These are phyloP conservation scores for Neophaeococcomyces aloes DNA, from an alignment of 2,329 filamentous ascomycete genomes.

Conservation along the genomic window DNA sequence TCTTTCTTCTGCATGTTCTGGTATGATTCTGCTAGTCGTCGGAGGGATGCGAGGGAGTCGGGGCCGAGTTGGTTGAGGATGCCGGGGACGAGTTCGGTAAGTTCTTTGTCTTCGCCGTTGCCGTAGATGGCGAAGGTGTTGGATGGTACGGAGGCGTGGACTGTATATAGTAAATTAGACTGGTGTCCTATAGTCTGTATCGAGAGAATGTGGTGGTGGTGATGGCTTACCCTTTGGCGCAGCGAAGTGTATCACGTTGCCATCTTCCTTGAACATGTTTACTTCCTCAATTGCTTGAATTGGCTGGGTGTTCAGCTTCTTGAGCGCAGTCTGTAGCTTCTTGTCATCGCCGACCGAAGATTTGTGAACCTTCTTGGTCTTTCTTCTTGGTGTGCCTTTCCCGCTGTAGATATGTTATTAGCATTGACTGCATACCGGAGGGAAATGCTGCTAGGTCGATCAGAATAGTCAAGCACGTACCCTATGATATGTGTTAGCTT, in stretches of 20 bases:
- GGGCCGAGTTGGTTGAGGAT: slow-evolving; percentile 99
- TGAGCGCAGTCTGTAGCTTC: slow-evolving; percentile 93
- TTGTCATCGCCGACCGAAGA: slow-evolving; percentile 94
- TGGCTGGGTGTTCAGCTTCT: slow-evolving; percentile 99
- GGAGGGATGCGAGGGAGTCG: slow-evolving; percentile 91
- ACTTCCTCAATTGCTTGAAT: slow-evolving; percentile 99
- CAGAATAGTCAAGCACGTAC: slow-evolving; percentile 6
- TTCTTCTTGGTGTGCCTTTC: slow-evolving; percentile 95
- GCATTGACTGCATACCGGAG: too few species aligned
- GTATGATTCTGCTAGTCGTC: slow-evolving; percentile 98
- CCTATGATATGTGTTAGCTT: slow-evolving; percentile 10
- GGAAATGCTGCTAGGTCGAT: too few species aligned
- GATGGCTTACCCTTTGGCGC: slow-evolving; percentile 80
- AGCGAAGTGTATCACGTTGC: slow-evolving; percentile 99
- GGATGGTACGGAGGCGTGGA: slow-evolving; percentile 90
- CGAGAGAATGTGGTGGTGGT: background rate
- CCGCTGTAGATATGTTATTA: slow-evolving; percentile 46
- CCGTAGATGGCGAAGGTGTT: slow-evolving; percentile 99
- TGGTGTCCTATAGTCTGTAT: too few species aligned
- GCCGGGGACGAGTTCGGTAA: slow-evolving; percentile 96
- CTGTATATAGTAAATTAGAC: slow-evolving; percentile 38
- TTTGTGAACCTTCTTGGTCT: slow-evolving; percentile 96
- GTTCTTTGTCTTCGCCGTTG: slow-evolving; percentile 97
- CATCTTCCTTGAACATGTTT: slow-evolving; percentile 99
- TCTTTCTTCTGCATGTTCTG: slow-evolving; percentile 97